Base-by-base conservation (phyloP, 805 yeast species). In the Kazachstania psychrophila region DNA sequence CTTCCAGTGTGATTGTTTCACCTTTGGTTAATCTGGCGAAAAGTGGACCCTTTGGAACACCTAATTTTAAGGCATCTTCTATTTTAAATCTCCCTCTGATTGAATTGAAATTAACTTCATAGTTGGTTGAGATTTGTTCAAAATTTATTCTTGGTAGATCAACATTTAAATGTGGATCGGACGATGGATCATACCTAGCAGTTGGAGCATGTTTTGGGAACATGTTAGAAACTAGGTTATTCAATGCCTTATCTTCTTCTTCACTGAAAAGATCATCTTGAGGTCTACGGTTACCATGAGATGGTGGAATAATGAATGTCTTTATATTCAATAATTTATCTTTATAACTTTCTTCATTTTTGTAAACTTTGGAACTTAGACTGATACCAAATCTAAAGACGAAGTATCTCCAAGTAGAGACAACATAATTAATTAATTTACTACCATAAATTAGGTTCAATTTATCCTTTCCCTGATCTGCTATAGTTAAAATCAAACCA, bases 351-450 rank as follows among this genome's bases (percentile, higher is more conserved):
- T 45, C 42, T 5, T 45, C 46, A 34, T 58, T 39, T 11, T 38
- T 37, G 23, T 60, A 26, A 3, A 55, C 43, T 13, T 42, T 48
- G 2, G 65, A 49, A 3, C 58, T 58, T 37, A 83, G 54, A 24
- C 70, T 66, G 33, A 81, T 69, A 1, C 86, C 87, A 48, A 78
- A 73, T 44, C 96, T 71, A 55, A 84, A 85, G 11, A 87, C 85
- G 61, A 89, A 88, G 46, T 76, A 75, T 45, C 95, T 69, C 95
- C 96, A 86, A 0, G 89, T 74, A 1, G 88, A 71, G 3, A 84
- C 71, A 31, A 82, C 65, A 52, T 75, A 79, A 38, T 70, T 65
- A 15, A 72, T 38, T 20, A 74, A 51, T 2, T 63, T 53, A 31
- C 60, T 64, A n/a, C 78, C 73, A 33, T 75, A 72, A 47, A 61